Evolutionary conservation across 495 filamentous ascomycete species (phyloP).

Genomic region (Aspergillus ellipticus): DNA sequence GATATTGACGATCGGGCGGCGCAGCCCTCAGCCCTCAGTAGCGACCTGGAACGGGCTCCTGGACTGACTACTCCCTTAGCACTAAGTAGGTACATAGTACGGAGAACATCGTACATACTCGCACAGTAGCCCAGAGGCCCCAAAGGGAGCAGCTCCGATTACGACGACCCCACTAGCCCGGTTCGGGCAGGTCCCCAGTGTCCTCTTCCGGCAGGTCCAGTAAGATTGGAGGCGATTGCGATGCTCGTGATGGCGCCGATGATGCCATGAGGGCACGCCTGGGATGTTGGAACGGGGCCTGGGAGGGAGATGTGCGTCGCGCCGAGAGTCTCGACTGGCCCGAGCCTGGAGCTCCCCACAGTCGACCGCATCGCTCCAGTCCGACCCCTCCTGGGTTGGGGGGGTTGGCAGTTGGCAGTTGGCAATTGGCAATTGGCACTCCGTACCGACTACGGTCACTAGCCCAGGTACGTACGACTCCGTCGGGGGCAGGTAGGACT

Average conservation of each 20-base stretch:
- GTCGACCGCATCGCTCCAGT: background rate
- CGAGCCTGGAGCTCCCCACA: slow-evolving; percentile 1
- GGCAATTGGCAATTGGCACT: too few species aligned
- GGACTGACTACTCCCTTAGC: too few species aligned
- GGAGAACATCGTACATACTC: too few species aligned
- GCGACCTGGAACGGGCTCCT: background rate
- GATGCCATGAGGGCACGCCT: background rate
- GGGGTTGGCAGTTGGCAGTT: too few species aligned
- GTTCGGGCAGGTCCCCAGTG: slow-evolving; percentile 7
- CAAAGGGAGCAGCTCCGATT: slow-evolving; percentile 12
- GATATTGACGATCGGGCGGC: slow-evolving; percentile 2
- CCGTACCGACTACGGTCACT: too few species aligned
- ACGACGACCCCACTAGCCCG: slow-evolving; percentile 19
- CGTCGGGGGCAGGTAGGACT: background rate
- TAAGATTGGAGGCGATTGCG: background rate
- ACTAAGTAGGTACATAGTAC: too few species aligned
- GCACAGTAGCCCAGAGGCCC: too few species aligned
- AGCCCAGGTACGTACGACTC: too few species aligned
- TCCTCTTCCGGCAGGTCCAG: background rate
- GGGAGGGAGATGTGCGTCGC: background rate
- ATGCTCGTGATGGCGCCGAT: background rate
- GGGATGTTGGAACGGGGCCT: too few species aligned
- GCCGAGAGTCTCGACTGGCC: too few species aligned
- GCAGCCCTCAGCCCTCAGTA: background rate
- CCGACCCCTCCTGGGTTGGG: background rate